Percentiles rank a stretch among this genome's conserved stretches.
Evolutionary conservation across 1,139 yeast genomes (phyloP).

Genomic region (Candida glucosophila): DNA sequence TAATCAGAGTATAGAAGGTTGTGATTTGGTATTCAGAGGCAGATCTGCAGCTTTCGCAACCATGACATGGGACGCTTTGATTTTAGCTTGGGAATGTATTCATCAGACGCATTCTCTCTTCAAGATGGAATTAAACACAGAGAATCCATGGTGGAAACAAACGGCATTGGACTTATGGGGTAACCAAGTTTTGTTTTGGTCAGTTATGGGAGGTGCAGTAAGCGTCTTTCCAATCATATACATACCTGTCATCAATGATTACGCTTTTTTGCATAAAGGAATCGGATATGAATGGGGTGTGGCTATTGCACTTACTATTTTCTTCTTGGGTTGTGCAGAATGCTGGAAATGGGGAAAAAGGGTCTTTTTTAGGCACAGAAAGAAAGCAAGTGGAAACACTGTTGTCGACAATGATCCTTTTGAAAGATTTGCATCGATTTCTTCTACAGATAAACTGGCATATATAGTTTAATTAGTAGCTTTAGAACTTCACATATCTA

Average conservation of each 20-base stretch:
- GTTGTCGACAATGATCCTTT: conserved; percentile 62
- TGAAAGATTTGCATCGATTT: conserved; percentile 51
- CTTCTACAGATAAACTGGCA: too few species aligned
- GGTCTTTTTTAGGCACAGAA: conserved; percentile 31
- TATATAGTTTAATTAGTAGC: too few species aligned
- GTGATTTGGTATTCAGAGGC: conserved; percentile 65
- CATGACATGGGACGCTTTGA: conserved; percentile 85
- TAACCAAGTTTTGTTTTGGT: conserved; percentile 75
- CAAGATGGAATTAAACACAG: conserved; percentile 63
- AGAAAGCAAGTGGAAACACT: conserved; percentile 39
- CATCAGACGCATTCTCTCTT: conserved; percentile 71
- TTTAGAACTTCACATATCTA: conserved; percentile 1
- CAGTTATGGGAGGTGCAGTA: conserved; percentile 58
- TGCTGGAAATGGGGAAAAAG: conserved; percentile 59
- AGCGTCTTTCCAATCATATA: conserved; percentile 74
- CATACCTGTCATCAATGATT: conserved; percentile 72
- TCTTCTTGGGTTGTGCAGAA: conserved; percentile 54
- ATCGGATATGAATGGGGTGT: conserved; percentile 80
- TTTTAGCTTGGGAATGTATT: conserved; percentile 86
- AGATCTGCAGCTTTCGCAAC: conserved; percentile 77
- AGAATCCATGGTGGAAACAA: conserved; percentile 49
- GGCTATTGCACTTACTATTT: conserved; percentile 51
- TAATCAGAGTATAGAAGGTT: conserved; percentile 33
- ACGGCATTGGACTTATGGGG: conserved; percentile 55
- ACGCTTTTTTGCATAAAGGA: conserved; percentile 67